Evolutionary conservation across 1,284 basidiomycete species (phyloP), one percentile per base, ranked within the genome.

Genomic region (Cutaneotrichosporon sp.): DNA sequence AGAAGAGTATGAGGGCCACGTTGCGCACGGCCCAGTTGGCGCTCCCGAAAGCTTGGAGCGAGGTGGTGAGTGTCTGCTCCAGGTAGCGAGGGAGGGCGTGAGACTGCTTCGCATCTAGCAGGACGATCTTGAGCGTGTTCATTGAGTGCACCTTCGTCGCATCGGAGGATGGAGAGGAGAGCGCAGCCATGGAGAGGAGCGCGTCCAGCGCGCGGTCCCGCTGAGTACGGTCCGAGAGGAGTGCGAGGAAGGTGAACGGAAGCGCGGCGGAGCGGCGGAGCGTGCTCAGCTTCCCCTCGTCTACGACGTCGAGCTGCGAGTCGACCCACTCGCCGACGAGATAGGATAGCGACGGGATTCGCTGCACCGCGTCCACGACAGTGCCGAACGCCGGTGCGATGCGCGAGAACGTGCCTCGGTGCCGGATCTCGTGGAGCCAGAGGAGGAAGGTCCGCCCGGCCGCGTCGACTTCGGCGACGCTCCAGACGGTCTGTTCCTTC

Each of bases 11-110:
- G 6, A 80, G 64, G 11, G 77, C 78, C 47, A 77, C 76, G 61
- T 81, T 81, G 8, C 78, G 70, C 1, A 81, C 79, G 58, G 77
- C 80, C 80, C 80, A 81, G 66, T 78, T 81, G 58, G 16, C 31
- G 18, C 67, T 59, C 18, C 71, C 71, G 58, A 80, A 80, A 1
- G 74, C 76, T 26, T 69, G 63, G n/a, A 81, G 63, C 9, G 80
- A 73, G 16, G 72, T 69, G 49, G 79, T 71, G 8, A 79, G 72
- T 0, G 74, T 73, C 21, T 65, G 63, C 61, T 81, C 78, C 56
- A 79, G 76, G 63, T 76, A 79, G 31, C 58, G 34, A 30, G 69
- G 65, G 11, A 80, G 69, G 31, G 72, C 65, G 42, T 70, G 71
- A 2, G 73, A 68, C 61, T 80, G 79, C 55, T 72, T 71, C 0